Evolutionary conservation across 345 rosid species (phyloP), one percentile per base, ranked within the genome.

Genomic region (Alliaria petiolata): DNA sequence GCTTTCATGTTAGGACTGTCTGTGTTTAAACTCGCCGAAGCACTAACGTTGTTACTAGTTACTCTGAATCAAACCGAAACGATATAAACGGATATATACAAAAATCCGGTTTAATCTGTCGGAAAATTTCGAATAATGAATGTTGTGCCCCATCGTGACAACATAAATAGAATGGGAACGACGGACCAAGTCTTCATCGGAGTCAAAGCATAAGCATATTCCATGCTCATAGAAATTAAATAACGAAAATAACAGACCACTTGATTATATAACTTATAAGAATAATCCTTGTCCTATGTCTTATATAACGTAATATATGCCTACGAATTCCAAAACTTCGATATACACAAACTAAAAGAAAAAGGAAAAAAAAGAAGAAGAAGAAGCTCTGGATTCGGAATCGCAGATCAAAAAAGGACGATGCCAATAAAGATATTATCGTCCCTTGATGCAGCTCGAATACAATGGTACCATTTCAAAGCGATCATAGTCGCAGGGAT

Each of bases 401-500:
- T 65, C 77, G 5, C 78, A 74, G 44, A 74, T 31, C 44, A 74
- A 58, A 76, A 69, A 57, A 15, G 7, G 33, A 70, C 43, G 75
- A 76, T 63, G 79, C 38, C 75, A 25, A 22, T 69, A 30, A 69
- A 45, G 35, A 40, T 75, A 13, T 52, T 75, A 14, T 68, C 75
- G 8, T 62, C 86, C 22, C 81, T 83, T 2, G 87, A 83, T 14
- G 67, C 54, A 28, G 86, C 83, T 22, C 70, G 71, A 62, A 81
- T 75, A 4, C 86, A 81, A 34, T 76, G 78, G 78, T 83, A 83
- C 60, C 87, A 83, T 75, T 83, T 81, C 81, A 77, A 72, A 16
- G 81, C 81, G 8, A 76, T 83, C 11, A 66, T 83, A 46, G 81
- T 83, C 13, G 80, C 84, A 3, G 84, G 84, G 25, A 77, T 83